Conservation (phyloP, 2,329 filamentous ascomycete genomes). For the Xylaria sp. region DNA sequence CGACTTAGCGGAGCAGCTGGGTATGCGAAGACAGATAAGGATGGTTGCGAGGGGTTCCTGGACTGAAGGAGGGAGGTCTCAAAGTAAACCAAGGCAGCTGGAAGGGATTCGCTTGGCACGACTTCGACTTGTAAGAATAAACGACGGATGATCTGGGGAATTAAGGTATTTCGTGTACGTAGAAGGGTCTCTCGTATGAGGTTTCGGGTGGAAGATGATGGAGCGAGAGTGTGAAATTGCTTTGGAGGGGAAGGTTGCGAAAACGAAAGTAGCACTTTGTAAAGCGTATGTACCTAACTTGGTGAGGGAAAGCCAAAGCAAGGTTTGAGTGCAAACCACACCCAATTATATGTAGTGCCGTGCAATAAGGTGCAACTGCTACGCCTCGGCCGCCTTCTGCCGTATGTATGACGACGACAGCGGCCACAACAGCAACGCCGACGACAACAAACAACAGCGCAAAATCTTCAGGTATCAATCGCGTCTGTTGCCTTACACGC, state of each 20-base stretch:
- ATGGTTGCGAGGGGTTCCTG: conserved; percentile 37
- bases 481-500: conserved; percentile 31
- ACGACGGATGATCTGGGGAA: neutral
- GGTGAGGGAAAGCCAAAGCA: conserved; percentile 39
- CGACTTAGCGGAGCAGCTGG: conserved; percentile 31
- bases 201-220: conserved; percentile 36
- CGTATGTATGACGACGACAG: conserved; percentile 21
- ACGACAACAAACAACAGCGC: conserved; percentile 41
- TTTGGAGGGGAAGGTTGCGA: conserved; percentile 36
- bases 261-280: conserved; percentile 35
- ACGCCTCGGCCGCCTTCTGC: conserved; percentile 40
- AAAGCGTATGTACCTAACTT: conserved; percentile 38
- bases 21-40: conserved; percentile 35
- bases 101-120: conserved; percentile 40
- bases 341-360: conserved; percentile 38
- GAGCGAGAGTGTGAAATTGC: conserved; percentile 26
- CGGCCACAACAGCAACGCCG: neutral
- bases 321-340: conserved; percentile 44
- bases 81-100: conserved; percentile 26
- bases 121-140: conserved; percentile 23
- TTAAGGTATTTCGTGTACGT: conserved; percentile 12
- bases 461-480: conserved; percentile 45
- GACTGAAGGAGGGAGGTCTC: conserved; percentile 32
- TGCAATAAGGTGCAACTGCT: conserved; percentile 38
- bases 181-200: conserved; percentile 22